These are phyloP conservation scores for Coniochaeta ligniaria DNA, from an alignment of 2,329 filamentous ascomycete species.

Conservation along the genomic window DNA sequence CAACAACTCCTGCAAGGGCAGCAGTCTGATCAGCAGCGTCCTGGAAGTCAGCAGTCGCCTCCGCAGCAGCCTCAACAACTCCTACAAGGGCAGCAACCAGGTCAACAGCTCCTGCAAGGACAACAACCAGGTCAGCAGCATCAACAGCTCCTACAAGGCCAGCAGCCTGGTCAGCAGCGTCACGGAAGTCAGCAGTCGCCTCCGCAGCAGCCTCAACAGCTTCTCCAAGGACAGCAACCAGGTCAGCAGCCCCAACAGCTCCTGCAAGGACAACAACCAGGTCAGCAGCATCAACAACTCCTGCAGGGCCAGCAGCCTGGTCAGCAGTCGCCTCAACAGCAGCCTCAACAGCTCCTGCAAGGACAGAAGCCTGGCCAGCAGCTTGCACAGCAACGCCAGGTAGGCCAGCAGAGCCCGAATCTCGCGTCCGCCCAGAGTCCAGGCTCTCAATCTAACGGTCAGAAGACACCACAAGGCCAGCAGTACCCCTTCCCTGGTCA, in stretches of 20 bases:
- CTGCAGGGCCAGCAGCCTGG: too few species aligned
- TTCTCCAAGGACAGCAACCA: too few species aligned
- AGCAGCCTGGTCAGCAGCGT: too few species aligned
- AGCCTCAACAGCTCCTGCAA: conserved; percentile 1
- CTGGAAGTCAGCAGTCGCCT: background rate
- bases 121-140: too few species aligned
- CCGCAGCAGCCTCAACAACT: too few species aligned
- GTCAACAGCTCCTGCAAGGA: too few species aligned
- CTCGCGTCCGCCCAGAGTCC: background rate
- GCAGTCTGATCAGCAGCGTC: background rate
- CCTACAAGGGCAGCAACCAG: background rate
- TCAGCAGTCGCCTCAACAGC: background rate
- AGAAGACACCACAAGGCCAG: background rate
- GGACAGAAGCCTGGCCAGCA: background rate
- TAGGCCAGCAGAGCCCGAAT: background rate
- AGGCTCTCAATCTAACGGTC: background rate
- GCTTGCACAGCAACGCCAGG: background rate
- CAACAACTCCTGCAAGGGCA: background rate
- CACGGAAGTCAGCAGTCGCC: too few species aligned
- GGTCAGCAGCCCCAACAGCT: too few species aligned
- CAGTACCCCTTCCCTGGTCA: background rate
- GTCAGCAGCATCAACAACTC: too few species aligned
- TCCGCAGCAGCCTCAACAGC: too few species aligned
- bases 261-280: too few species aligned
- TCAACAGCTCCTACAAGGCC: too few species aligned